phyloP scores from a whole-genome alignment of 768 basidiomycete genomes.

The Tulasnella sp. region DNA sequence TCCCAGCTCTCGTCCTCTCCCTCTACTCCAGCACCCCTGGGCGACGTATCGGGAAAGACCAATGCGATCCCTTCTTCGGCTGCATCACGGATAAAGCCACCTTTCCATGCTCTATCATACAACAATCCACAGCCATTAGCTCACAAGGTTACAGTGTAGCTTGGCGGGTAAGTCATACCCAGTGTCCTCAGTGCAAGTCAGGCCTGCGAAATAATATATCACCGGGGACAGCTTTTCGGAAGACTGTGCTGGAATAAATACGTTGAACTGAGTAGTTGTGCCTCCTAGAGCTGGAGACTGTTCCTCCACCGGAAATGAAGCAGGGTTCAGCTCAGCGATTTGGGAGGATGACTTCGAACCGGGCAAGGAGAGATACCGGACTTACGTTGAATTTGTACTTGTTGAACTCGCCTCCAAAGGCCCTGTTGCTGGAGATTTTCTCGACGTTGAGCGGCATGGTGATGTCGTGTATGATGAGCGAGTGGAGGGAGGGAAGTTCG shows the following conservation, averaged over 20 bases:
- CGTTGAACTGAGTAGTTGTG: conserved; percentile 69
- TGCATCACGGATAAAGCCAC: conserved; percentile 81
- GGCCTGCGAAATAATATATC: conserved; percentile 79
- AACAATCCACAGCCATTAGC: neutral
- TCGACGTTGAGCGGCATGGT: conserved; percentile 30
- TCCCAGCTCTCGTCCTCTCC: conserved; percentile 82
- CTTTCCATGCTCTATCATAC: conserved; percentile 74
- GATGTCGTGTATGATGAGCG: neutral
- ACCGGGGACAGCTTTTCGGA: conserved; percentile 53
- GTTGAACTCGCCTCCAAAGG: conserved; percentile 67
- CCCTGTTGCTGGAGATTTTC: conserved; percentile 66
- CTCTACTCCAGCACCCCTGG: conserved; percentile 78
- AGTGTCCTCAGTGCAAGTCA: conserved; percentile 90
- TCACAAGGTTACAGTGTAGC: neutral
- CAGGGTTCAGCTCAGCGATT: neutral
- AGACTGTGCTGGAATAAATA: conserved; percentile 65
- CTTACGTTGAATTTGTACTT: conserved; percentile 83
- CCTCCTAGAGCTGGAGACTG: conserved; percentile 67
- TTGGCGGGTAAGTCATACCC: conserved; percentile 46
- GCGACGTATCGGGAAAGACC: conserved; percentile 93
- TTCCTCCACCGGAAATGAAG: neutral
- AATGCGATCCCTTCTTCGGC: conserved; percentile 80
- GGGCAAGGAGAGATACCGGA: neutral
- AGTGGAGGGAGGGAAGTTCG: neutral
- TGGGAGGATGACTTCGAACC: neutral